Evolutionary conservation across 768 basidiomycete genomes (phyloP).

Genomic region (Cystoderma amianthinum): DNA sequence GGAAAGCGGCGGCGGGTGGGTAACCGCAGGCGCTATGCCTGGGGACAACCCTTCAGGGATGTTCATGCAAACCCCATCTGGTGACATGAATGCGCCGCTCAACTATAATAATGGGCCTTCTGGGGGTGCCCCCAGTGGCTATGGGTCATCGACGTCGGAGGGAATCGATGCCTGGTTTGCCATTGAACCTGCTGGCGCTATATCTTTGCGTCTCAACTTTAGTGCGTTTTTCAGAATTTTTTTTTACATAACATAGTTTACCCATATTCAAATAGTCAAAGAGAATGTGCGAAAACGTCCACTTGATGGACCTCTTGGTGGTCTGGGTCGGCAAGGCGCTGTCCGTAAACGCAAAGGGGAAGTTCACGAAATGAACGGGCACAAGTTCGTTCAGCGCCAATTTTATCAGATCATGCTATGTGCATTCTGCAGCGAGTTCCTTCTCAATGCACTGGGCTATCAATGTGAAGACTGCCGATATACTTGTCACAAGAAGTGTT

Average conservation of each 20-base stretch:
- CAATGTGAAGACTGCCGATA: slow-evolving; percentile 99
- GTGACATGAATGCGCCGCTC: slow-evolving; percentile 42
- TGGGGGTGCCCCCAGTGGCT: slow-evolving; percentile 21
- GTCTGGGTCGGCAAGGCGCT: slow-evolving; percentile 95
- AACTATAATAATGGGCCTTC: slow-evolving; percentile 41
- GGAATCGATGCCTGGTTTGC: slow-evolving; percentile 97
- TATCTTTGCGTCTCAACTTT: slow-evolving; percentile 85
- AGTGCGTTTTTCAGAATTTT: slow-evolving; percentile 43
- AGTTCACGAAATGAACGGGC: slow-evolving; percentile 99
- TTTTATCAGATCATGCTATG: slow-evolving; percentile 99
- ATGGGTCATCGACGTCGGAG: slow-evolving; percentile 42
- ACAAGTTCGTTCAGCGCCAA: slow-evolving; percentile 94
- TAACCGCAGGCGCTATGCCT: slow-evolving; percentile 88
- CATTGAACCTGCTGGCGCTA: slow-evolving; percentile 94
- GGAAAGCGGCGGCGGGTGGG: slow-evolving; percentile 91
- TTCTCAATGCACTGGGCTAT: slow-evolving; percentile 95
- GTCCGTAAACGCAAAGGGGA: slow-evolving; percentile 97
- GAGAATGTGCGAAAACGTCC: slow-evolving; percentile 96
- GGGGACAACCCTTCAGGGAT: slow-evolving; percentile 39
- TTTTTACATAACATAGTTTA: slow-evolving; percentile 5
- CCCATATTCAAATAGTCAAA: slow-evolving; percentile 60
- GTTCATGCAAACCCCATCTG: slow-evolving; percentile 20
- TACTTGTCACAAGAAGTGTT: slow-evolving; percentile 98
- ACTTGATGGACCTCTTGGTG: slow-evolving; percentile 77
- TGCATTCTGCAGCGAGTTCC: slow-evolving; percentile 95